Evolutionary conservation across 495 filamentous ascomycete genomes (phyloP), one percentile per base, ranked within the genome.

Genomic region (Penicillium samsonianum): DNA sequence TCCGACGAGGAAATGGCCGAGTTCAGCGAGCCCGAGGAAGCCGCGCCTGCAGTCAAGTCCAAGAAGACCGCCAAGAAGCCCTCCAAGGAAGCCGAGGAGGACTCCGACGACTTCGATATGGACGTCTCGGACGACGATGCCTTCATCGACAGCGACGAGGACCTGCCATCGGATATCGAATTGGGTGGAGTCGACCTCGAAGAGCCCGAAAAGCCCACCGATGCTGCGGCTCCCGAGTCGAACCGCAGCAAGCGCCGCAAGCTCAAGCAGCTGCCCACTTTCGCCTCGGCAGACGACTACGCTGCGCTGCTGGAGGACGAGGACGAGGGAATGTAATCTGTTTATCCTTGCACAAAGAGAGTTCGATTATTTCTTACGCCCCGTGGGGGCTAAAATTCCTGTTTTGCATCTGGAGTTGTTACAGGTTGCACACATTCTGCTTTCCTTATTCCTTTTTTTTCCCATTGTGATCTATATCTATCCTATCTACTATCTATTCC

Each of bases 281-380:
- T 98, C 76, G 94, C 95, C 20, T 92, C 89, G 30, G 87, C 80
- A 19, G 94, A 98, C 20, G 95, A 98, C 65, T 98, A 98, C 73
- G 93, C 91, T 23, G 87, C 87, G 59, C 81, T 97, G 78, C 67
- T 98, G 63, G 89, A 79, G 12, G 84, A 78, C 50, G 90, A 91
- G 57, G 88, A 88, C 44, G 87, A 87, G 37, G 84, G 81, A 35
- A 76, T 78, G 70, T 78, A 70, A 62, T 49, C 23, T 25, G 43
- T 42, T 31, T 54, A 25, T 46, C 9, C 45, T 45, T 57, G 6
- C 2, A 23, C 31, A 52, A 8, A 23, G 2, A 35, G 31, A 26
- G n/a, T 49, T 51, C n/a, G 23, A 50, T 22, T 55, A 23, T 52
- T 33, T 49, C 20, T 51, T 37, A 28, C 40, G 33, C n/a, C 37